Conservation (phyloP, 164 flowering plant genomes). For the Nymphaea colorata region DNA sequence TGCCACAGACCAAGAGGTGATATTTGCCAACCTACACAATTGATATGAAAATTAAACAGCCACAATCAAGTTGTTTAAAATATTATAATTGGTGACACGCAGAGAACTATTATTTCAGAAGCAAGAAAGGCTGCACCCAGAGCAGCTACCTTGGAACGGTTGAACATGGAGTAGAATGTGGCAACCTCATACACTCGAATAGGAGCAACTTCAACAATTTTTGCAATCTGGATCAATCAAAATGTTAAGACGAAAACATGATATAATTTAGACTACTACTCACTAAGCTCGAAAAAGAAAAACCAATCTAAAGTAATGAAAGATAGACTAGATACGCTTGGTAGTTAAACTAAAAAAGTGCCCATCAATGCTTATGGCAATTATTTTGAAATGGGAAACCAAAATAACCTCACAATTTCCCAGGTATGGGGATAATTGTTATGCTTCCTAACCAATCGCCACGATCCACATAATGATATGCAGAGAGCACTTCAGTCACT, state of each 20-base stretch:
- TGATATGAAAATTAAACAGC: neutral
- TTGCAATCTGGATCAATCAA: constrained; percentile 63
- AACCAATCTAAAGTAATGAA: neutral
- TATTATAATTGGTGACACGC: no score
- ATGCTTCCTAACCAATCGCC: no score
- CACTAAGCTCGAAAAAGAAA: neutral
- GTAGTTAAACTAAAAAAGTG: no score
- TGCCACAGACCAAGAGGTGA: constrained; percentile 96
- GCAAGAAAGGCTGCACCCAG: neutral
- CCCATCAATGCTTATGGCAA: no score
- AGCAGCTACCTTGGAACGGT: constrained; percentile 59
- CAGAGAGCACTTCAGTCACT: no score
- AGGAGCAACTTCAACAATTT: constrained; percentile 88
- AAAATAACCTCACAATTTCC: no score
- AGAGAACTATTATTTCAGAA: no score
- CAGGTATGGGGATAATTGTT: no score
- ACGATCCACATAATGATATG: no score
- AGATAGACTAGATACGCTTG: no score
- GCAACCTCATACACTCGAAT: constrained; percentile 98
- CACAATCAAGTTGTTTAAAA: neutral
- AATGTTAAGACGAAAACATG: neutral
- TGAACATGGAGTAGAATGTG: constrained; percentile 98
- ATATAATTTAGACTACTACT: neutral
- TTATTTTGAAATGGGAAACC: no score
- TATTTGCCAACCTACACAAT: constrained; percentile 80